A percentile compares a stretch with the other conserved stretches of the same genome.
Evolutionary conservation across 345 rosid species (phyloP).

Genomic region (Boechera retrofracta): DNA sequence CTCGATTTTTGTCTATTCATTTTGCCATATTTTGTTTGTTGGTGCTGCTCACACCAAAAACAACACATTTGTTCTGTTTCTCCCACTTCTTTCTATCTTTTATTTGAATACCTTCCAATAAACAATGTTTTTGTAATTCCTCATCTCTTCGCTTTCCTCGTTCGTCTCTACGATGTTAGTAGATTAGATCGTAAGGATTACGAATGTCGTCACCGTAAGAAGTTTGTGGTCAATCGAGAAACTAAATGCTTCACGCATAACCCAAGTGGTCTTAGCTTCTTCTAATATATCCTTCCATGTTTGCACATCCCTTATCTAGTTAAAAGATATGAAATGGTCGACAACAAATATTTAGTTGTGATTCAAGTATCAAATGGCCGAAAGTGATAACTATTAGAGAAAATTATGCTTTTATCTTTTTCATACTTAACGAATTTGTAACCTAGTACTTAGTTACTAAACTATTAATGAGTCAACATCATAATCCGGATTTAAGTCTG

Average conservation of each 20-base stretch:
- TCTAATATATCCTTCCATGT: neutral
- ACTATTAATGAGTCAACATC: neutral
- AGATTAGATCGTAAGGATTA: neutral
- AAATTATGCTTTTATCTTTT: no score
- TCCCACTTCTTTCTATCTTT: slow-evolving; percentile 21
- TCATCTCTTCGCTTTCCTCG: neutral
- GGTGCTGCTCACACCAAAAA: slow-evolving; percentile 27
- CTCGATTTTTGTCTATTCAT: slow-evolving; percentile 47
- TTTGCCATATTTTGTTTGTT: slow-evolving; percentile 33
- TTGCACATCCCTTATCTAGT: neutral
- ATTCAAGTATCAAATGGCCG: no score
- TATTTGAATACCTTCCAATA: slow-evolving; percentile 10
- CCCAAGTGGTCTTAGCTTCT: neutral
- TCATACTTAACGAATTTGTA: neutral
- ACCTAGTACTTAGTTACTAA: neutral
- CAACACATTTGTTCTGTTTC: slow-evolving; percentile 12
- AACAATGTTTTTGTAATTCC: slow-evolving; percentile 16
- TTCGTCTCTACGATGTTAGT: neutral
- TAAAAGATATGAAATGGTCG: neutral
- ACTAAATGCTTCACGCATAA: neutral
- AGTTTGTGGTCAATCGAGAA: neutral
- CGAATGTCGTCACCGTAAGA: neutral
- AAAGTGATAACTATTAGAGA: neutral
- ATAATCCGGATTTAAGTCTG: neutral
- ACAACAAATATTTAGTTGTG: neutral